phyloP scores from a whole-genome alignment of 768 basidiomycete genomes.

The Mycena crocata region DNA sequence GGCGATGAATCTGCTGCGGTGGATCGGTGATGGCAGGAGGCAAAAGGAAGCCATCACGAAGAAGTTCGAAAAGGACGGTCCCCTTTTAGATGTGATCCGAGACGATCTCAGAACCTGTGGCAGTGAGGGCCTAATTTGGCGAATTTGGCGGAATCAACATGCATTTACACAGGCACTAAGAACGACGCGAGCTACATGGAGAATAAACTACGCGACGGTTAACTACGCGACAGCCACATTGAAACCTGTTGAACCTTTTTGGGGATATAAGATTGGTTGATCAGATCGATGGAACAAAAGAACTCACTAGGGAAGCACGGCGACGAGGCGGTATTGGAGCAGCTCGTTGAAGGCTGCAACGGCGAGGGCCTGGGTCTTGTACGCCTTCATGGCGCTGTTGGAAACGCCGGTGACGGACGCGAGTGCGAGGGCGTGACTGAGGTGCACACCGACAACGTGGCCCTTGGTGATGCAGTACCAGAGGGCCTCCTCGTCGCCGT shows the following conservation, averaged over 20 bases:
- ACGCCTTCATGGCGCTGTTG: not conserved
- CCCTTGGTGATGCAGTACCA: conserved; percentile 20
- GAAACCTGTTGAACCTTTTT: not conserved
- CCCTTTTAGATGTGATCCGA: too few species aligned
- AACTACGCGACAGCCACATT: not conserved
- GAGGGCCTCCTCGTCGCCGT: not conserved
- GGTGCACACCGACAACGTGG: not conserved
- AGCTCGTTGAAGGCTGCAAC: conserved; percentile 4
- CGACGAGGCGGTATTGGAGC: not conserved
- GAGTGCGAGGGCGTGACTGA: not conserved
- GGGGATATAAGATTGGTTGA: too few species aligned
- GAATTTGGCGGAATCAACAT: too few species aligned
- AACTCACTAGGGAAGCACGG: not conserved
- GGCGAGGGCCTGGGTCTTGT: conserved; percentile 11
- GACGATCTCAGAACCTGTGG: too few species aligned
- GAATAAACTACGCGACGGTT: too few species aligned
- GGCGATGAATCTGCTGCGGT: too few species aligned
- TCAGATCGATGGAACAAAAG: not conserved
- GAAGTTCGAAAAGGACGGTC: too few species aligned
- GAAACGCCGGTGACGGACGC: not conserved
- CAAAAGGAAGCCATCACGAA: too few species aligned
- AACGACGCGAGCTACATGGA: too few species aligned
- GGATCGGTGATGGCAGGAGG: too few species aligned
- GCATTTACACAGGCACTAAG: too few species aligned
- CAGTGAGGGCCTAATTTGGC: too few species aligned